Evolutionary conservation across 2,329 filamentous ascomycete species (phyloP), one percentile per base, ranked within the genome.

Genomic region (Malbranchea zuffiana): DNA sequence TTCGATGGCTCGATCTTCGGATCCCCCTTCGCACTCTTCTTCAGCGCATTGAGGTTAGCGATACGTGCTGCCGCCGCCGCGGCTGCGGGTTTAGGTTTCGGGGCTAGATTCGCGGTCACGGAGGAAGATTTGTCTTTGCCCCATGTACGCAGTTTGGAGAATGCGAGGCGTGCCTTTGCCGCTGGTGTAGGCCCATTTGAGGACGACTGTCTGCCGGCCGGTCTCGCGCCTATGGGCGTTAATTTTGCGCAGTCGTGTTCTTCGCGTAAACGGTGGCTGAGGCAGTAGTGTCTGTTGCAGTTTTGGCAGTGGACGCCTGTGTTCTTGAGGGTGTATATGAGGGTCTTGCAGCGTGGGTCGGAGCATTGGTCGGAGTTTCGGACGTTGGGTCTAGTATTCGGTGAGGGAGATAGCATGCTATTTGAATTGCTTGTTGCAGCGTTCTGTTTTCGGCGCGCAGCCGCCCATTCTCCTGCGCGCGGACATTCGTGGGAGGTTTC

Each of bases 1-100:
- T 92, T 93, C 46, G 94, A 85, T 0, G 68, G 59, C 0, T 85
- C 69, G 0, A 95, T 61, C 50, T 85, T 88, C 6, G 77, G 76
- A 46, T 96, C 88, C 1, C 92, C 92, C 63, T 94, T 95, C 2
- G 90, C 88, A 1, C 73, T 77, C 55, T 80, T 81, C 65, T 94
- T 95, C 27, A 98, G 66, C 6, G 72, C 75, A 45, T 85, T 85
- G 5, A 88, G 68, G 4, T 80, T 82, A 2, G 78, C 66, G 12
- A 82, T 49, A 2, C 79, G 72, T 32, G 78, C 74, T 0, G 80
- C 72, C 0, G 78, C 71, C 23, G 71, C 70, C 2, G 75, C 72
- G 52, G 77, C 78, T 8, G 77, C 68, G 48, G 75, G 77, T 3
- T 77, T 78, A 12, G 76, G 67, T 47, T 78, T 78, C 1, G 79